Base-by-base conservation (phyloP, 2,329 filamentous ascomycete genomes). In the Epichloe typhina region DNA sequence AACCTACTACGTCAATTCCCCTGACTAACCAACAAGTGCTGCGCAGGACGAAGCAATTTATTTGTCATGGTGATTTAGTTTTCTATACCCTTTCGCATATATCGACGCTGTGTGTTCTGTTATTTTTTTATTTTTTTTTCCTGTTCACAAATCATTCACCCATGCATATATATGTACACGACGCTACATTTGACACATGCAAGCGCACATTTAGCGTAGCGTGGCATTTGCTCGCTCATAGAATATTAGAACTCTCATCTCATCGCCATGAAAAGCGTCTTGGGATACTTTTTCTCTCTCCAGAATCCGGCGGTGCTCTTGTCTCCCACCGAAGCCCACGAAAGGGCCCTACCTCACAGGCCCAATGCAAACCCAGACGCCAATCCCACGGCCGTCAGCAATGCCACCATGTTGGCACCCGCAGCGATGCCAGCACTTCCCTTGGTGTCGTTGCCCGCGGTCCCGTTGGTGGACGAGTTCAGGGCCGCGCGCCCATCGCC, bases 311-410 rank as follows among this genome's bases (percentile, higher is more conserved):
- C 8, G 21, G 21, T 33, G 23, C 23, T 33, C 35, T 7, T 5
- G 26, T 31, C 8, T 31, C 8, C 26, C 26, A 11, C 8, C 4
- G 23, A 26, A 26, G 23, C 23, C 3, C 1, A 31, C 3, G 4
- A 3, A 31, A 31, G 26, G 3, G 26, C 9, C 26, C 26, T 31
- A 0, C 23, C 40, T 41, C 63, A 62, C 53, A 72, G 52, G 6
- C 66, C 67, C 38, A 66, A 57, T 26, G 62, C 65, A 51, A 74
- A 70, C 4, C 59, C 58, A 51, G 65, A 58, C 15, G 67, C 64
- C 44, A 76, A 54, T 9, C 63, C 71, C 17, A 66, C 64, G 7
- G 67, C 61, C 15, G 62, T 62, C 17, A 63, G 57, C 52, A 75
- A 51, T 4, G 63, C 61, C 38, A 56, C 46, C 35, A 52, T 53